phyloP scores from a whole-genome alignment of 2,329 filamentous ascomycete genomes.

The Neofusicoccum cordaticola region DNA sequence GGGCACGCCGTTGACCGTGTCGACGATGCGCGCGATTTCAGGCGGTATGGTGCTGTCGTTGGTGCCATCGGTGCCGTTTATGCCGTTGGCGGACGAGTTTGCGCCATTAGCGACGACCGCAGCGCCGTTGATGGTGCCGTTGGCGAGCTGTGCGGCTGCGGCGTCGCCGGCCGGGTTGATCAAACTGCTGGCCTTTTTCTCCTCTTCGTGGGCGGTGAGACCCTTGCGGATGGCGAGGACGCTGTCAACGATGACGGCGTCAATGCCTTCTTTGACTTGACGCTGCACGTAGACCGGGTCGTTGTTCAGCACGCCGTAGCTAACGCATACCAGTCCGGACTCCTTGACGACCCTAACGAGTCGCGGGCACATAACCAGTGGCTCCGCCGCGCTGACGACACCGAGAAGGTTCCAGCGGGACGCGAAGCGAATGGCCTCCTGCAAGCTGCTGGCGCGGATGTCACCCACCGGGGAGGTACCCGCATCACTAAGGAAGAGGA shows the following conservation, averaged over 20 bases:
- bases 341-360: constrained; percentile 93
- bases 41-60: background rate
- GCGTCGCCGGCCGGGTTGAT: background rate
- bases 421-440: constrained; percentile 93
- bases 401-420: constrained; percentile 92
- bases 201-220: constrained; percentile 52
- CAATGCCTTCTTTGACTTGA: constrained; percentile 93
- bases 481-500: constrained; percentile 90
- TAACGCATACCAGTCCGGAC: constrained; percentile 88
- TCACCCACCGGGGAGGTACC: constrained; percentile 80
- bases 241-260: constrained; percentile 95
- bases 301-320: constrained; percentile 90
- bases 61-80: background rate
- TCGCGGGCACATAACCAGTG: constrained; percentile 82
- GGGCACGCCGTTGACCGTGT: constrained; percentile 25
- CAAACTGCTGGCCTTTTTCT: background rate
- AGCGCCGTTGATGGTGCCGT: background rate
- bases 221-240: constrained; percentile 91
- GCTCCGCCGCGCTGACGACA: constrained; percentile 83
- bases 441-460: constrained; percentile 83
- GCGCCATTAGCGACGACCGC: background rate
- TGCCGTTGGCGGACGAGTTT: background rate
- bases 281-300: constrained; percentile 79
- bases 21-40: constrained; percentile 16
- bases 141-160: background rate